These are phyloP conservation scores for Pogostemon cablin DNA, from an alignment of 257 asterid species.

Conservation along the genomic window DNA sequence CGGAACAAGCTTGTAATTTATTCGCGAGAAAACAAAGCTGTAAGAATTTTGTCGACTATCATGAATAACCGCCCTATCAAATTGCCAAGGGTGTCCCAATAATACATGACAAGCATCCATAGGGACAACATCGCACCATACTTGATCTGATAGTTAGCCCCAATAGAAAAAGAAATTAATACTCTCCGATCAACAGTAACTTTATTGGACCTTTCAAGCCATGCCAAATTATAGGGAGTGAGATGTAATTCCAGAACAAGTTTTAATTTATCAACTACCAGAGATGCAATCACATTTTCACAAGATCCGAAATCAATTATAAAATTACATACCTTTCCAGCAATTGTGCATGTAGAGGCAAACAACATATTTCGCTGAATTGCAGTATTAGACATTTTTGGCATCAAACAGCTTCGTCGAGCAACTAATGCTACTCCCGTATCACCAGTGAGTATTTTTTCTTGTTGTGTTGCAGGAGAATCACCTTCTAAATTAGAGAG, in stretches of 20 bases:
- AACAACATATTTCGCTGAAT: background rate
- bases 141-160: background rate
- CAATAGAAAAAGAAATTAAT: background rate
- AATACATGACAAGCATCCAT: background rate
- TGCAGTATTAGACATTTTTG: too few relatives aligned
- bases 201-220: background rate
- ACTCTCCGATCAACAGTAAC: background rate
- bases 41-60: background rate
- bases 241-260: background rate
- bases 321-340: background rate
- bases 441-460: background rate
- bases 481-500: background rate
- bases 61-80: background rate
- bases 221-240: background rate
- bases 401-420: background rate
- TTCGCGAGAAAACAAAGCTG: background rate
- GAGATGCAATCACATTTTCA: background rate
- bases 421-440: background rate
- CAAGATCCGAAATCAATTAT: background rate
- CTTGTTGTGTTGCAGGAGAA: background rate
- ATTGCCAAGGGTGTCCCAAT: background rate
- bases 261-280: background rate
- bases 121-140: background rate
- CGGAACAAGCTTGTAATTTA: too few relatives aligned
- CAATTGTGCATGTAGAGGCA: background rate